These are phyloP conservation scores for Pichia heedii DNA, from an alignment of 805 yeast species.

Conservation along the genomic window DNA sequence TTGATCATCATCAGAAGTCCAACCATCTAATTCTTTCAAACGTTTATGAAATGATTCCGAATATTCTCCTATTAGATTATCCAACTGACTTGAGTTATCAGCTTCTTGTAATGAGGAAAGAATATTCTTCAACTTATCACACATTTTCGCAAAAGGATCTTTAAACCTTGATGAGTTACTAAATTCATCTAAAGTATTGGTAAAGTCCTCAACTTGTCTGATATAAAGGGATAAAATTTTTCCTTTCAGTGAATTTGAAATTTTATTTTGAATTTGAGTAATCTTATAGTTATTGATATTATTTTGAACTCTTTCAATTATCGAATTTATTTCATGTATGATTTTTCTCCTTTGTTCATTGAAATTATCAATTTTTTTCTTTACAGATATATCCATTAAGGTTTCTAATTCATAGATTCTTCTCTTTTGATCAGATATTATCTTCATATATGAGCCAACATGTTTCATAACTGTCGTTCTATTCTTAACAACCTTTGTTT, in stretches of 20 bases:
- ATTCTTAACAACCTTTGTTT: slow-evolving; percentile 68
- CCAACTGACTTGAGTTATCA: slow-evolving; percentile 42
- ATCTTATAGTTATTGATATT: slow-evolving; percentile 36
- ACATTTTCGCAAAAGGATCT: too few relatives aligned
- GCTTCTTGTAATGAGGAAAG: slow-evolving; percentile 34
- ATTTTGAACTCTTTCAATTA: slow-evolving; percentile 32
- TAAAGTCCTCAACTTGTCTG: slow-evolving; percentile 24
- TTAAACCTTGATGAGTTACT: too few relatives aligned
- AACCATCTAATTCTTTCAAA: slow-evolving; percentile 44
- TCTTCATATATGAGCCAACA: slow-evolving; percentile 74
- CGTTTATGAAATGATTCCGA: slow-evolving; percentile 36
- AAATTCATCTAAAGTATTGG: slow-evolving; percentile 26
- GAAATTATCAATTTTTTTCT: slow-evolving; percentile 29
- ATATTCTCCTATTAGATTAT: slow-evolving; percentile 35
- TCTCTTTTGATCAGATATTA: slow-evolving; percentile 72
- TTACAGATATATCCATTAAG: slow-evolving; percentile 40
- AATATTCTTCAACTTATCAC: too few relatives aligned
- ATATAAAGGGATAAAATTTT: slow-evolving; percentile 24
- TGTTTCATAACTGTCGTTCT: slow-evolving; percentile 71
- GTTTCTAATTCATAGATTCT: slow-evolving; percentile 61
- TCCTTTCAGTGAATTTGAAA: slow-evolving; percentile 37
- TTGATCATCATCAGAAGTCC: slow-evolving; percentile 40
- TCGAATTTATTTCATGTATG: slow-evolving; percentile 31
- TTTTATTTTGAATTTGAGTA: slow-evolving; percentile 22
- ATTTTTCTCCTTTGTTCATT: slow-evolving; percentile 28